Percentiles rank a stretch among this genome's conserved stretches.
Conservation (phyloP, 495 filamentous ascomycete species). For the Penicillium paxilli region DNA sequence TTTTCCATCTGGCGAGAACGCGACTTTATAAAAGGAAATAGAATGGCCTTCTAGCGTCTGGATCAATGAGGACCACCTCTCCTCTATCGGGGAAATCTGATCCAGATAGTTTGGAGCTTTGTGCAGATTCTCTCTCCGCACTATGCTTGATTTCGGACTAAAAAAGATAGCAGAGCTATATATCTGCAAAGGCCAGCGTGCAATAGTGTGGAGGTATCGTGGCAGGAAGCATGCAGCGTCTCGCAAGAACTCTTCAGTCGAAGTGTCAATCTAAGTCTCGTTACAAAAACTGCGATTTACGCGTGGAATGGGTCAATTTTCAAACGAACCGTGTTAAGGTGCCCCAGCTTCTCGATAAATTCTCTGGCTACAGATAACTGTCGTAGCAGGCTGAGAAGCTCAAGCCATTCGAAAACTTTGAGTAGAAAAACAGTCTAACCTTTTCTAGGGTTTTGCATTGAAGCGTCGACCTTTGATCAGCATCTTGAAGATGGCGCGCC, state of each 20-base stretch:
- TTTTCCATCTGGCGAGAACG: too few species aligned
- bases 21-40: too few species aligned
- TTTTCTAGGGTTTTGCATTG: background rate
- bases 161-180: conserved; percentile 19
- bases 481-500: conserved; percentile 16
- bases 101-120: background rate
- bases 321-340: background rate
- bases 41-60: background rate
- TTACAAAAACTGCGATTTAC: background rate
- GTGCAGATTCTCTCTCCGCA: conserved; percentile 15
- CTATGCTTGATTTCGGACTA: conserved; percentile 9
- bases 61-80: background rate
- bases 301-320: background rate
- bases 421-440: conserved; percentile 9
- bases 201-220: conserved; percentile 13
- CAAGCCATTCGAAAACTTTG: conserved; percentile 25
- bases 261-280: background rate
- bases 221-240: conserved; percentile 23
- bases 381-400: conserved; percentile 24
- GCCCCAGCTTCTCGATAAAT: background rate
- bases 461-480: background rate
- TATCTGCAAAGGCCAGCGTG: conserved; percentile 14
- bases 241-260: conserved; percentile 9
- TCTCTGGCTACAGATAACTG: conserved; percentile 3
- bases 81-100: background rate